A percentile compares a stretch with the other conserved stretches of the same genome.
phyloP scores from a whole-genome alignment of 345 rosid genomes.

The Gossypium raimondii region DNA sequence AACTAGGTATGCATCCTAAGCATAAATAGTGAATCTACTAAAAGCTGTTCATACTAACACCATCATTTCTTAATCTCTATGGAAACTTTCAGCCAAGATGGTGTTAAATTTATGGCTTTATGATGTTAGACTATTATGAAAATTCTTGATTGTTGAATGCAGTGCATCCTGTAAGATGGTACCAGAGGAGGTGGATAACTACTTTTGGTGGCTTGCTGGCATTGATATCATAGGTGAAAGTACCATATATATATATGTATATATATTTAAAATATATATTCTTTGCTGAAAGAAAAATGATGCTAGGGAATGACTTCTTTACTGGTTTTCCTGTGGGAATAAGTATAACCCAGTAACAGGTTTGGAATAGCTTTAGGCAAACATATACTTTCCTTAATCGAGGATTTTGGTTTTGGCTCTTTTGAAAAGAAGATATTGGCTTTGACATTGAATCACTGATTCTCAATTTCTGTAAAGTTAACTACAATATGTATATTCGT shows the following conservation, averaged over 20 bases:
- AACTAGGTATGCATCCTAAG: not conserved
- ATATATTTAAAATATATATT: not conserved
- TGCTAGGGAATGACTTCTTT: conserved; percentile 10
- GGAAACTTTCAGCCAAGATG: not conserved
- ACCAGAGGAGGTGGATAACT: not conserved
- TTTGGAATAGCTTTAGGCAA: conserved; percentile 16
- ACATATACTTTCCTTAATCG: conserved; percentile 6
- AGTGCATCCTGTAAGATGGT: not conserved
- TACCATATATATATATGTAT: not conserved
- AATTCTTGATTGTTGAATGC: not conserved
- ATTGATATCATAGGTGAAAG: not conserved
- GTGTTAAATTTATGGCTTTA: conserved; percentile 5
- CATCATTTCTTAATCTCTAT: not conserved
- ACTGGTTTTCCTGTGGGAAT: conserved; percentile 12
- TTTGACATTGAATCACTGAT: not conserved
- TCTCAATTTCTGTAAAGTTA: not conserved
- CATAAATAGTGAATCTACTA: not conserved
- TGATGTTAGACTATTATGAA: not conserved
- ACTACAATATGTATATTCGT: not conserved
- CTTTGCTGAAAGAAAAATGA: not conserved
- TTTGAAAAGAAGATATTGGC: not conserved
- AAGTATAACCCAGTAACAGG: not conserved
- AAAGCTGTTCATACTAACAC: not conserved
- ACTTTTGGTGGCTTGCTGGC: not conserved
- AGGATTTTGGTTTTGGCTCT: not conserved